A percentile compares a stretch with the other conserved stretches of the same genome.
Evolutionary conservation across 73 alveolate genomes (phyloP).

Genomic region (Uronychia binucleata): DNA sequence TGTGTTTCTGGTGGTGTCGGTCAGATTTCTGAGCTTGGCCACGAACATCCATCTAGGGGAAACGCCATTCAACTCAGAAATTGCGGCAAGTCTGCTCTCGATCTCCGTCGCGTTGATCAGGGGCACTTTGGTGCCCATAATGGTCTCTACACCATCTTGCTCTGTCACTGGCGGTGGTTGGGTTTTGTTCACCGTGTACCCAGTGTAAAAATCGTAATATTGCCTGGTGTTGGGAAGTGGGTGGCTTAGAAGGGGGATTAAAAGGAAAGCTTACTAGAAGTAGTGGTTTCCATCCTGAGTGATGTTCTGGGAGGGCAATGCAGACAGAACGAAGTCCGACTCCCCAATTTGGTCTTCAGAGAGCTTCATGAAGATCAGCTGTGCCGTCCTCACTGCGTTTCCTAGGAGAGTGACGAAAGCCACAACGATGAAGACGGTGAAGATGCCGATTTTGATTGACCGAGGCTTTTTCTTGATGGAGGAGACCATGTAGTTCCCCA

Average conservation of each 20-base stretch:
- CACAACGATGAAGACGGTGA: constrained; percentile 90
- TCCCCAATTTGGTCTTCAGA: constrained; percentile 92
- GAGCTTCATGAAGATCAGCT: constrained; percentile 85
- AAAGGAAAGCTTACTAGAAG: not conserved
- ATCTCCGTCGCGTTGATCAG: constrained; percentile 24
- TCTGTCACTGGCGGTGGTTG: constrained; percentile 3
- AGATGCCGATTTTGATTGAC: constrained; percentile 92
- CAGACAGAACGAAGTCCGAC: constrained; percentile 69
- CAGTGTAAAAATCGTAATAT: not conserved
- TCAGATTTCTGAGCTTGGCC: constrained; percentile 51
- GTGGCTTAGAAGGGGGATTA: not conserved
- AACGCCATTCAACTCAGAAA: constrained; percentile 62
- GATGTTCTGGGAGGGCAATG: not conserved
- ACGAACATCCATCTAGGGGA: constrained; percentile 83
- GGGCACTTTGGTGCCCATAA: constrained; percentile 7
- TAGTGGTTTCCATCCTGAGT: constrained; percentile 10
- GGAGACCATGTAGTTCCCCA: not conserved
- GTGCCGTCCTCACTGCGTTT: constrained; percentile 80
- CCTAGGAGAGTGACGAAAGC: constrained; percentile 82
- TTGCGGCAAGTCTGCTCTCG: constrained; percentile 5
- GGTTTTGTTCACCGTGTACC: not conserved
- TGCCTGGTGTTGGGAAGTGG: not conserved
- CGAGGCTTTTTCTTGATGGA: constrained; percentile 79
- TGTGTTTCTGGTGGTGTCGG: constrained; percentile 25
- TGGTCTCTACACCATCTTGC: not conserved